Evolutionary conservation across 2,329 filamentous ascomycete species (phyloP).

Genomic region (Trichoderma lentiforme): DNA sequence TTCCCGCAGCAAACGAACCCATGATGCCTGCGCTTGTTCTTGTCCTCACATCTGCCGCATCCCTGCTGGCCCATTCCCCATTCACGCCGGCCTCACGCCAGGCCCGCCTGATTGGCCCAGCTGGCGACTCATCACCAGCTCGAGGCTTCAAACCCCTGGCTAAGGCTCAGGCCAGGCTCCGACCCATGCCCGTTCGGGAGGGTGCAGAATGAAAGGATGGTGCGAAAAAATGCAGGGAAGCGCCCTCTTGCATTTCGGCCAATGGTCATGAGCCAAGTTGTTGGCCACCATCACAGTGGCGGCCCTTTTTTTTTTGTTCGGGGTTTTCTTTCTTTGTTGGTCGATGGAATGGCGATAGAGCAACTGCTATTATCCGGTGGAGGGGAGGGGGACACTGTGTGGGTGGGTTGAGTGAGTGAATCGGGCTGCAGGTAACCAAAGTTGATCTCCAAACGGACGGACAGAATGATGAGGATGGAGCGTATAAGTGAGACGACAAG

Average conservation of each 20-base stretch:
- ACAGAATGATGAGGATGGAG: not conserved
- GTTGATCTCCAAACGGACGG: not conserved
- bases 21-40: not conserved
- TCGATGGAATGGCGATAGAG: not conserved
- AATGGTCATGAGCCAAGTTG: not conserved
- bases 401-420: not conserved
- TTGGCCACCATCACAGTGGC: not conserved
- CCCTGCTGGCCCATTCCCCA: not conserved
- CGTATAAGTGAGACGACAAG: not conserved
- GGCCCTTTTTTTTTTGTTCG: not conserved
- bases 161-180: constrained; percentile 5
- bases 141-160: constrained; percentile 17
- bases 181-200: constrained; percentile 13
- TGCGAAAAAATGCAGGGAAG: not conserved
- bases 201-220: constrained; percentile 16
- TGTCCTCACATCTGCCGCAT: not conserved
- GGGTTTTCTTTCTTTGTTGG: not conserved
- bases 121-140: not conserved
- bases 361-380: not conserved
- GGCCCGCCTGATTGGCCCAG: not conserved
- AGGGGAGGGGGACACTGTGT: not conserved
- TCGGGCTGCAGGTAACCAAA: not conserved
- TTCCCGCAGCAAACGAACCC: not conserved
- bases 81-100: not conserved
- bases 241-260: not conserved